Conservation (phyloP, 768 basidiomycete genomes). For the Hemileccinum rubropunctum region DNA sequence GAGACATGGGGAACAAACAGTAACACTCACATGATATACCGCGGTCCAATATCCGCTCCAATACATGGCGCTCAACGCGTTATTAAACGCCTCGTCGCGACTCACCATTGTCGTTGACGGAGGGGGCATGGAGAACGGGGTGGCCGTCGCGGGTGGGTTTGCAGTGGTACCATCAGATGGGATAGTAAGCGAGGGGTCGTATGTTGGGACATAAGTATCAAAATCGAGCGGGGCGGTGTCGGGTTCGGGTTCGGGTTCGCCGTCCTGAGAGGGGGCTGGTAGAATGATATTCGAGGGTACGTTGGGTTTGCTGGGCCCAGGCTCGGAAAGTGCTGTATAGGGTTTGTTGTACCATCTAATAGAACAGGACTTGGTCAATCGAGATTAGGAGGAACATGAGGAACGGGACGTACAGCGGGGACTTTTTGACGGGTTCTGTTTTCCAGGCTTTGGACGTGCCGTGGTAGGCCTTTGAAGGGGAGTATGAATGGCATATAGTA, state of each 20-base stretch:
- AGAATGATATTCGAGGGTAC: background rate
- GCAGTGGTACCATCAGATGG: conserved; percentile 19
- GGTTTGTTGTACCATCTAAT: conserved; percentile 79
- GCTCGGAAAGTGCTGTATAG: conserved; percentile 13
- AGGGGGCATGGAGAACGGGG: conserved; percentile 30
- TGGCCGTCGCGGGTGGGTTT: conserved; percentile 6
- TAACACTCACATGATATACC: conserved; percentile 67
- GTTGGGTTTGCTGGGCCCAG: conserved; percentile 6
- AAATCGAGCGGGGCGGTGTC: conserved; percentile 69
- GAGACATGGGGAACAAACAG: background rate
- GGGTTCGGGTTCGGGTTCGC: conserved; percentile 34
- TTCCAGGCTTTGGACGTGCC: conserved; percentile 73
- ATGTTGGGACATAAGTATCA: conserved; percentile 64
- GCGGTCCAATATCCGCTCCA: conserved; percentile 90
- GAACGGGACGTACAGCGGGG: conserved; percentile 56
- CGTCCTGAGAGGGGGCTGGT: background rate
- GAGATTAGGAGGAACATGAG: background rate
- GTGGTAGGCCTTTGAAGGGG: conserved; percentile 49
- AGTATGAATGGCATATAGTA: background rate
- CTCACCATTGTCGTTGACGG: conserved; percentile 42
- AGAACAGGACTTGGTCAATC: background rate
- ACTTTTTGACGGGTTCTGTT: conserved; percentile 62
- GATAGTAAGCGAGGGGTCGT: conserved; percentile 59
- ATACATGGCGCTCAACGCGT: conserved; percentile 77
- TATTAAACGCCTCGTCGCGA: conserved; percentile 74